Conservation (phyloP, 805 yeast genomes). For the Starmerella bombicola region DNA sequence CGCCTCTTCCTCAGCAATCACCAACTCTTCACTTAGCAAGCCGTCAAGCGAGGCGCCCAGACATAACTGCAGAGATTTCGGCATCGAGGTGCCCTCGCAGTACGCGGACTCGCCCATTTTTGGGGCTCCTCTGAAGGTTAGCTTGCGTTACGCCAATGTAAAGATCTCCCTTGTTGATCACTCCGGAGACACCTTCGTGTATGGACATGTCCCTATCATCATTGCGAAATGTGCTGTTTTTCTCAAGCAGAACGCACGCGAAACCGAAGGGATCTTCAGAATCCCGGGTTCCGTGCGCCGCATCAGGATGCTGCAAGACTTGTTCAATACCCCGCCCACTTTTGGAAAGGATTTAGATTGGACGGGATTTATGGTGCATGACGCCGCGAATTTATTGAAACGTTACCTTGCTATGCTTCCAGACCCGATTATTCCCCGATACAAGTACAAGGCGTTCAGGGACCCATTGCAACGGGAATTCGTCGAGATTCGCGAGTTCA, state of each 20-base stretch:
- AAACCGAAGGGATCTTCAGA: constrained; percentile 82
- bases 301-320: constrained; percentile 68
- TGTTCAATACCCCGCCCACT: constrained; percentile 76
- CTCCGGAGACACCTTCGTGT: constrained; percentile 50
- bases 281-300: constrained; percentile 86
- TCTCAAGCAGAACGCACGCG: constrained; percentile 55
- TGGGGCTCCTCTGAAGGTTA: constrained; percentile 65
- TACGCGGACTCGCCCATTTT: constrained; percentile 39
- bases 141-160: constrained; percentile 66
- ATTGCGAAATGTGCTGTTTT: constrained; percentile 93
- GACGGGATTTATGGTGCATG: constrained; percentile 93
- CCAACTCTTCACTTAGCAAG: constrained; percentile 25
- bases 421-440: constrained; percentile 80
- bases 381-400: constrained; percentile 83
- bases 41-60: constrained; percentile 6
- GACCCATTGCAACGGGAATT: constrained; percentile 47
- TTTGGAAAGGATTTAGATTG: constrained; percentile 80
- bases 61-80: constrained; percentile 6
- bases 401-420: constrained; percentile 78
- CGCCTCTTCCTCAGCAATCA: constrained; percentile 30
- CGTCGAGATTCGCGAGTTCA: constrained; percentile 52
- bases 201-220: constrained; percentile 81
- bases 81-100: constrained; percentile 15
- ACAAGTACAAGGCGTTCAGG: constrained; percentile 64
- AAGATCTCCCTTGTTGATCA: constrained; percentile 52